Conservation (phyloP, 495 filamentous ascomycete species). For the Talaromyces borbonicus region DNA sequence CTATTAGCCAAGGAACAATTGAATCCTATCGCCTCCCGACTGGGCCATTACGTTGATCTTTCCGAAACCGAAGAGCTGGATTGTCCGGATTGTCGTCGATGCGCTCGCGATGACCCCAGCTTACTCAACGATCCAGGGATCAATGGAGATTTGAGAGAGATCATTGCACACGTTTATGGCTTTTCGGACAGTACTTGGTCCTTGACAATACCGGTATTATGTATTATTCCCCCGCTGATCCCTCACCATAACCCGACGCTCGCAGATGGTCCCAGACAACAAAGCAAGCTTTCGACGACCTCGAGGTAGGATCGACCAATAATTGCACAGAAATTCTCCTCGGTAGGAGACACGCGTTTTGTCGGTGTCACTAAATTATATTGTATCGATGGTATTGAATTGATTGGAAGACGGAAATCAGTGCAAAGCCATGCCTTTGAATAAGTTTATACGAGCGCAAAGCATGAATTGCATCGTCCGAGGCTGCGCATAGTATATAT, state of each 20-base stretch:
- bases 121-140: slow-evolving; percentile 3
- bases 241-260: slow-evolving; percentile 3
- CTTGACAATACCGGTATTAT: background rate
- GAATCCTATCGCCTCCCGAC: background rate
- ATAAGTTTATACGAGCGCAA: background rate
- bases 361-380: too few relatives aligned
- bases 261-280: background rate
- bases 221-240: background rate
- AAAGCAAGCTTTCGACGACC: too few relatives aligned
- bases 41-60: background rate
- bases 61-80: background rate
- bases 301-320: slow-evolving; percentile 1
- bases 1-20: background rate
- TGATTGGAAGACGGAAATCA: too few relatives aligned
- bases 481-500: background rate
- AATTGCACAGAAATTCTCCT: background rate
- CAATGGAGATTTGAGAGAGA: slow-evolving; percentile 2
- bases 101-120: slow-evolving; percentile 1
- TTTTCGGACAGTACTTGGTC: background rate
- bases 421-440: background rate
- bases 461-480: background rate
- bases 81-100: slow-evolving; percentile 1
- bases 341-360: too few relatives aligned
- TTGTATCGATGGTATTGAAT: too few relatives aligned
- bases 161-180: slow-evolving; percentile 5